Evolutionary conservation across 371 early-diverging fungal species (phyloP).

Genomic region (Cladochytrium tenue): DNA sequence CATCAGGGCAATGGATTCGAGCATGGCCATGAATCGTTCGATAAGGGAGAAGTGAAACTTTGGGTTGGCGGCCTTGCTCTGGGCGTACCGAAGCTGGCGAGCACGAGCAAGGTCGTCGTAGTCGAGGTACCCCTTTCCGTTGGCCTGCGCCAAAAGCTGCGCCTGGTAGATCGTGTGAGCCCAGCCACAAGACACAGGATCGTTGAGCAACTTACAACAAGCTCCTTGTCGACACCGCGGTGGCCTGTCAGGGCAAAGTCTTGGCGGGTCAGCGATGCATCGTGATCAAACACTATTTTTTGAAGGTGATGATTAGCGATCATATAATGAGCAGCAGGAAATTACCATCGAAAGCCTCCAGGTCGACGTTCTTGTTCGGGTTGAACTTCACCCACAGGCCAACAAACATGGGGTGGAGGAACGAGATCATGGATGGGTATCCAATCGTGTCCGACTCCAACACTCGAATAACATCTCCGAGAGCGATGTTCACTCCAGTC

Average conservation of each 20-base stretch:
- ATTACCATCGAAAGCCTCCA: conserved; percentile 10
- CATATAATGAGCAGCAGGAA: not conserved
- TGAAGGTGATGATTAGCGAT: not conserved
- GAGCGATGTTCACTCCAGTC: conserved; percentile 5
- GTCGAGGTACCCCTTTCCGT: conserved; percentile 14
- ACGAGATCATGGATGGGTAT: conserved; percentile 8
- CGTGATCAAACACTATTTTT: conserved; percentile 18
- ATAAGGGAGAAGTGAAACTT: conserved; percentile 12
- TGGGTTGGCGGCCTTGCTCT: conserved; percentile 18
- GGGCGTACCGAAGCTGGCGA: conserved; percentile 16
- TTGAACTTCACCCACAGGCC: not conserved
- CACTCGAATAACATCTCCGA: conserved; percentile 11
- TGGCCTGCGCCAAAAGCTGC: conserved; percentile 14
- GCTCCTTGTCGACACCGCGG: conserved; percentile 7
- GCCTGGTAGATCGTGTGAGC: conserved; percentile 2
- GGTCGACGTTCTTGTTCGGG: conserved; percentile 5
- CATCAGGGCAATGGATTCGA: conserved; percentile 16
- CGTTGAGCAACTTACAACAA: conserved; percentile 11
- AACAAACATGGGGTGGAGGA: conserved; percentile 14
- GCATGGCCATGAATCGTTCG: conserved; percentile 9
- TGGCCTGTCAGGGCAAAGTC: conserved; percentile 1
- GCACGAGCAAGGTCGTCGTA: conserved; percentile 15
- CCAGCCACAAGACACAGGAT: not conserved
- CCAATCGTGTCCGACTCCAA: conserved; percentile 8
- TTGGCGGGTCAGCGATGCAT: conserved; percentile 21